phyloP scores from a whole-genome alignment of 2,329 filamentous ascomycete species.

The Amylocarpus encephaloides region DNA sequence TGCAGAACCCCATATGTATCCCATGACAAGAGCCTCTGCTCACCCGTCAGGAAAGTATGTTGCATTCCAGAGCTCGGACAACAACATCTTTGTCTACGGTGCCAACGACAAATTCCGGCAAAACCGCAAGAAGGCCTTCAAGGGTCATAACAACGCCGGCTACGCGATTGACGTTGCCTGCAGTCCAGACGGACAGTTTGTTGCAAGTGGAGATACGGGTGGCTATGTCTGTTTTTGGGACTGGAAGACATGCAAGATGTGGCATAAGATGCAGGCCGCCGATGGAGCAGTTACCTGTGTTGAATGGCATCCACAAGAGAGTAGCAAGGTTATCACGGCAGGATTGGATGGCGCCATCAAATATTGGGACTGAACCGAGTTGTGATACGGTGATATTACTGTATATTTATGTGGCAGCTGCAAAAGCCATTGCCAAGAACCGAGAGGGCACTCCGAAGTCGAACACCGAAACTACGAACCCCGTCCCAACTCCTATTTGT shows the following conservation, averaged over 20 bases:
- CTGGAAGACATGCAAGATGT: conserved; percentile 99
- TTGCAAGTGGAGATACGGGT: conserved; percentile 78
- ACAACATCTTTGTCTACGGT: conserved; percentile 94
- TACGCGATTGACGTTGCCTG: conserved; percentile 86
- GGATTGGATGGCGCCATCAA: conserved; percentile 83
- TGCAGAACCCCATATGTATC: conserved; percentile 96
- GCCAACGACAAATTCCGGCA: conserved; percentile 93
- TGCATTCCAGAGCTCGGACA: conserved; percentile 87
- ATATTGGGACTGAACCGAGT: conserved; percentile 73
- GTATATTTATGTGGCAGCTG: neutral
- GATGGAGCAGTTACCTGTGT: conserved; percentile 79
- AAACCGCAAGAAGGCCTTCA: conserved; percentile 94
- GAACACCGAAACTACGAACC: too few relatives aligned
- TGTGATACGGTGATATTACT: neutral
- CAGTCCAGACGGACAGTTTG: conserved; percentile 85
- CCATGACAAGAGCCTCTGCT: conserved; percentile 75
- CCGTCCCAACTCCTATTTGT: too few relatives aligned
- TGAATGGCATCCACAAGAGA: conserved; percentile 97
- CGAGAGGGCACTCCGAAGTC: too few relatives aligned
- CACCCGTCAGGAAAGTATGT: conserved; percentile 93
- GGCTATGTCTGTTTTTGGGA: conserved; percentile 97
- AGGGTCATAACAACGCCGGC: conserved; percentile 92
- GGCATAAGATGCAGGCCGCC: conserved; percentile 85
- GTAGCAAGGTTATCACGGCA: conserved; percentile 85
- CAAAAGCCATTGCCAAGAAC: too few relatives aligned